A percentile compares a stretch with the other conserved stretches of the same genome.
These are phyloP conservation scores for Evansstolkia leycettana DNA, from an alignment of 495 filamentous ascomycete species.

Conservation along the genomic window DNA sequence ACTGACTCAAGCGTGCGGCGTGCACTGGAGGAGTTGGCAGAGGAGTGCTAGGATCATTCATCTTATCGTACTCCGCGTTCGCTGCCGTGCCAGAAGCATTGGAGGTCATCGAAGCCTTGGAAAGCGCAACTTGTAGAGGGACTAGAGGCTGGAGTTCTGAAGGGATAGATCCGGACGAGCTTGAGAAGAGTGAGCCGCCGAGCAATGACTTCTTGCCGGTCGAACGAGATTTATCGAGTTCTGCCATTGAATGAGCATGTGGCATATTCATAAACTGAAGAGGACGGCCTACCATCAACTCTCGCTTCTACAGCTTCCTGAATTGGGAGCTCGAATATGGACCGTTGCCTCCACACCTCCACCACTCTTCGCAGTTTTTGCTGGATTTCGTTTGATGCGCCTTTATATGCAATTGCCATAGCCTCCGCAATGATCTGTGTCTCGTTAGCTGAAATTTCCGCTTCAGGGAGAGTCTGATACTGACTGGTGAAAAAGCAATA, in stretches of 20 bases:
- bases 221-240: conserved; percentile 66
- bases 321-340: conserved; percentile 71
- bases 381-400: conserved; percentile 70
- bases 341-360: conserved; percentile 82
- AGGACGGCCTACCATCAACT: conserved; percentile 51
- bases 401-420: conserved; percentile 72
- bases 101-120: conserved; percentile 52
- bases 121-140: conserved; percentile 56
- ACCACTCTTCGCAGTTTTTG: conserved; percentile 78
- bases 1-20: conserved; percentile 74
- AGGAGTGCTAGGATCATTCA: conserved; percentile 52
- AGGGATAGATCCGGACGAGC: conserved; percentile 45
- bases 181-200: conserved; percentile 59
- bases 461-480: conserved; percentile 5
- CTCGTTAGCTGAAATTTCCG: conserved; percentile 10
- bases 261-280: not conserved
- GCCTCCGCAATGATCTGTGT: conserved; percentile 71
- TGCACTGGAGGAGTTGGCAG: conserved; percentile 74
- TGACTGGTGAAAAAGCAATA: conserved; percentile 70
- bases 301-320: conserved; percentile 66
- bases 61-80: conserved; percentile 68
- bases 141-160: conserved; percentile 65
- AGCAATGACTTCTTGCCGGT: conserved; percentile 51
- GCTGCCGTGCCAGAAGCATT: conserved; percentile 53
- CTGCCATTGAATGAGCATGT: conserved; percentile 22